phyloP scores from a whole-genome alignment of 805 yeast species.

The Yamadazyma philogaea region DNA sequence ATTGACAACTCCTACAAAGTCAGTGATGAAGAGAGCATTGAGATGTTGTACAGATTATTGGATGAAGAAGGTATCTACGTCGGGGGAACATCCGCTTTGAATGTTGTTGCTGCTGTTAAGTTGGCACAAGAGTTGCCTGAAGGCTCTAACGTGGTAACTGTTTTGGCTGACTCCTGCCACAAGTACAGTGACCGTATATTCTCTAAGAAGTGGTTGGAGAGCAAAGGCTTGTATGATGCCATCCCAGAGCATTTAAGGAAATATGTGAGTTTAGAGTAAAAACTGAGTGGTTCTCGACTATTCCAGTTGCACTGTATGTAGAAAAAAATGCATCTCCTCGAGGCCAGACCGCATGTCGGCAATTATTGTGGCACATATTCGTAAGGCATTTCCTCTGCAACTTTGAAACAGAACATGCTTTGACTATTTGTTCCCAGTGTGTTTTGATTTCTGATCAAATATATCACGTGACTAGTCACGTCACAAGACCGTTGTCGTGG shows the following conservation, averaged over 20 bases:
- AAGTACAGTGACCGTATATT: constrained; percentile 82
- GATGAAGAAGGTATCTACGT: constrained; percentile 88
- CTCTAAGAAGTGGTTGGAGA: constrained; percentile 70
- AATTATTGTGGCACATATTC: no score
- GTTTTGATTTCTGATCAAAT: no score
- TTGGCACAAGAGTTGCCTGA: constrained; percentile 77
- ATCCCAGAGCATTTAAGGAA: constrained; percentile 70
- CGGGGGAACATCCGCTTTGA: constrained; percentile 89
- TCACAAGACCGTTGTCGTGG: no score
- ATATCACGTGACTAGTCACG: no score
- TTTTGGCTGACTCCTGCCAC: constrained; percentile 89
- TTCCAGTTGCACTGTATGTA: neutral
- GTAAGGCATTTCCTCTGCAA: no score
- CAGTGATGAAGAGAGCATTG: constrained; percentile 76
- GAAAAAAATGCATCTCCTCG: neutral
- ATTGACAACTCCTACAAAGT: constrained; percentile 80
- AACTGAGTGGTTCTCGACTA: neutral
- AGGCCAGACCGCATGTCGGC: neutral
- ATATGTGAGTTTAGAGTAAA: constrained; percentile 43
- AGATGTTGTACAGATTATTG: constrained; percentile 76
- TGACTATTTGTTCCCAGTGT: no score
- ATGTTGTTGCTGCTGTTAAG: constrained; percentile 83
- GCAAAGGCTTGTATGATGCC: constrained; percentile 60
- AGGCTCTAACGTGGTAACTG: constrained; percentile 76
- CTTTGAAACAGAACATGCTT: no score